phyloP scores from a whole-genome alignment of 495 filamentous ascomycete species.

The Xylaria sp. region DNA sequence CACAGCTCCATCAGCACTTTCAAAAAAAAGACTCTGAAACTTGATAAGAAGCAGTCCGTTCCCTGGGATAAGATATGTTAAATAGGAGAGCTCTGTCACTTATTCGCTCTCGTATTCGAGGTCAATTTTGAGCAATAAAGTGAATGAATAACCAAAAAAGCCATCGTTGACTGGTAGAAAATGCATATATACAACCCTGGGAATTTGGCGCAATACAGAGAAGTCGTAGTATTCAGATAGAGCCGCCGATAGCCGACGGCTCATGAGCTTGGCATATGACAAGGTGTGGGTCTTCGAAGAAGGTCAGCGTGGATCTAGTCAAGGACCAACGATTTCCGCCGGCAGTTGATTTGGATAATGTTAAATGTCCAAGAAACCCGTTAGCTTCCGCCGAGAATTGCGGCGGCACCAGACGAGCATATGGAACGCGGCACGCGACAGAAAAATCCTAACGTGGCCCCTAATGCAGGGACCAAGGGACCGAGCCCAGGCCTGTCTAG shows the following conservation, averaged over 20 bases:
- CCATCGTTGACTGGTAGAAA: background rate
- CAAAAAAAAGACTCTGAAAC: background rate
- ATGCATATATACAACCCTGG: background rate
- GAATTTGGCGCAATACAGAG: no score
- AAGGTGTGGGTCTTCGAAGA: background rate
- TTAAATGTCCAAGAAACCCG: background rate
- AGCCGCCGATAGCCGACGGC: constrained; percentile 15
- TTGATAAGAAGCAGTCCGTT: background rate
- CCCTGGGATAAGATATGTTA: background rate
- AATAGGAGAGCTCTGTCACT: background rate
- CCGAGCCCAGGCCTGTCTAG: constrained; percentile 2
- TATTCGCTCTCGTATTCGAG: background rate
- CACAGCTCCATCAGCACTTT: background rate
- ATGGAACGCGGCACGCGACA: background rate
- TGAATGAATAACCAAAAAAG: background rate
- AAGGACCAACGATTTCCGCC: constrained; percentile 23
- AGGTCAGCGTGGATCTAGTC: background rate
- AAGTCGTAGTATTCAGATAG: background rate
- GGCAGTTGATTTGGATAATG: background rate
- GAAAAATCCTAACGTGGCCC: constrained; percentile 3
- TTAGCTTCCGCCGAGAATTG: no score
- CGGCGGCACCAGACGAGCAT: background rate
- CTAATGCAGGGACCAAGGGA: background rate
- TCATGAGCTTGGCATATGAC: background rate
- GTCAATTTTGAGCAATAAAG: background rate